Evolutionary conservation across 1,284 basidiomycete species (phyloP).

Genomic region (Apiotrichum montevideense): DNA sequence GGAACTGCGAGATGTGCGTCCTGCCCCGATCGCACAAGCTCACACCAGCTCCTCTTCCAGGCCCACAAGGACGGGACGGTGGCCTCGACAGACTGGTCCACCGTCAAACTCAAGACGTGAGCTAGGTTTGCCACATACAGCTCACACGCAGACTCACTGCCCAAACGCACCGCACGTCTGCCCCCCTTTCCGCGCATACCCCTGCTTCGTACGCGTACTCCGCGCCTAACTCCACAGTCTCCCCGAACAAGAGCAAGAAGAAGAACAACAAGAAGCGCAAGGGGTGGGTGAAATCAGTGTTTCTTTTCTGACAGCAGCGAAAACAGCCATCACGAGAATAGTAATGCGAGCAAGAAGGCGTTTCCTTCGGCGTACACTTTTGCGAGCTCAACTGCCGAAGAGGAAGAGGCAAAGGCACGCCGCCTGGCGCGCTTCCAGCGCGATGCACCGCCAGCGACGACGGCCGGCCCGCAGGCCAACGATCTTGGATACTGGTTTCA

Average conservation of each 20-base stretch:
- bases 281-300: conserved; percentile 20
- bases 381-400: conserved; percentile 16
- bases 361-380: conserved; percentile 22
- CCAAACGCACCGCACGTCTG: conserved; percentile 25
- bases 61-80: conserved; percentile 43
- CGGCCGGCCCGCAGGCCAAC: neutral
- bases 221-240: neutral
- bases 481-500: conserved; percentile 25
- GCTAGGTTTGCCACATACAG: neutral
- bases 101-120: conserved; percentile 41
- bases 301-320: conserved; percentile 6
- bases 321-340: neutral
- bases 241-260: conserved; percentile 3
- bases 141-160: conserved; percentile 26
- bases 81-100: conserved; percentile 44
- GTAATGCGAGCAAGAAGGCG: neutral
- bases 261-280: conserved; percentile 36
- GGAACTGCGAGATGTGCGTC: conserved; percentile 43
- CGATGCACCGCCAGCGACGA: neutral
- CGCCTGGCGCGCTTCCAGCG: conserved; percentile 37
- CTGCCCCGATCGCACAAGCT: neutral
- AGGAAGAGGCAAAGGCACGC: conserved; percentile 36
- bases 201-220: neutral
- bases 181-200: neutral
- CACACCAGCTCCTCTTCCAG: conserved; percentile 40